These are phyloP conservation scores for Saraca asoca DNA, from an alignment of 331 rosid species.

Conservation along the genomic window DNA sequence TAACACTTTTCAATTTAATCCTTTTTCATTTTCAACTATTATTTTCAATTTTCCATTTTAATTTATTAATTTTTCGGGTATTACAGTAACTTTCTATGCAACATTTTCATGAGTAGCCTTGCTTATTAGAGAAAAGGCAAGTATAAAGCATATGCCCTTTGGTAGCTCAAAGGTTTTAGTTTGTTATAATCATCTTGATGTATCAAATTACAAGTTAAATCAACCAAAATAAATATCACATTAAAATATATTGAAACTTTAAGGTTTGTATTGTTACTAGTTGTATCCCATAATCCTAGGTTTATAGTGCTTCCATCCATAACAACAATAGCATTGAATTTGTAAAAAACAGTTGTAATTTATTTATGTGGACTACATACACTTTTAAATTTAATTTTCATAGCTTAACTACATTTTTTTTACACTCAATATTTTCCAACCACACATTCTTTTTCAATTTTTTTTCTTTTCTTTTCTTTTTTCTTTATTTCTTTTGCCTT, in stretches of 20 bases:
- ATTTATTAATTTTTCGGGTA: no score
- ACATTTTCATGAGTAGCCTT: slow-evolving; percentile 57
- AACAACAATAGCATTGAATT: slow-evolving; percentile 85
- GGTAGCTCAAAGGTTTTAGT: slow-evolving; percentile 51
- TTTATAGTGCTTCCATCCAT: slow-evolving; percentile 87
- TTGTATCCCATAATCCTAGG: slow-evolving; percentile 84
- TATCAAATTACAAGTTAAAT: slow-evolving; percentile 30
- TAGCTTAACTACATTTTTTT: no score
- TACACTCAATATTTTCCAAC: no score
- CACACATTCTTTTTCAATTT: no score
- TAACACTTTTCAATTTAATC: no score
- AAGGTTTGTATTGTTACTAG: slow-evolving; percentile 46
- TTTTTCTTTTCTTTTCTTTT: no score
- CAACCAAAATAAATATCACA: not conserved
- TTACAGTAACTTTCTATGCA: slow-evolving; percentile 51
- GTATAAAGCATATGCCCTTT: slow-evolving; percentile 51
- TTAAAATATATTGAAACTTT: not conserved
- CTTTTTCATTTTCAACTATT: no score
- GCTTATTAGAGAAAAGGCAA: slow-evolving; percentile 57
- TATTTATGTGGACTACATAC: no score
- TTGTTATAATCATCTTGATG: slow-evolving; percentile 79
- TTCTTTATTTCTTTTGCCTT: no score
- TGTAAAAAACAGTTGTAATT: slow-evolving; percentile 83
- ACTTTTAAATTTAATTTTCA: no score
- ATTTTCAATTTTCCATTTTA: no score